Evolutionary conservation across 495 filamentous ascomycete species (phyloP).

Genomic region (Aspergillus sclerotioniger): DNA sequence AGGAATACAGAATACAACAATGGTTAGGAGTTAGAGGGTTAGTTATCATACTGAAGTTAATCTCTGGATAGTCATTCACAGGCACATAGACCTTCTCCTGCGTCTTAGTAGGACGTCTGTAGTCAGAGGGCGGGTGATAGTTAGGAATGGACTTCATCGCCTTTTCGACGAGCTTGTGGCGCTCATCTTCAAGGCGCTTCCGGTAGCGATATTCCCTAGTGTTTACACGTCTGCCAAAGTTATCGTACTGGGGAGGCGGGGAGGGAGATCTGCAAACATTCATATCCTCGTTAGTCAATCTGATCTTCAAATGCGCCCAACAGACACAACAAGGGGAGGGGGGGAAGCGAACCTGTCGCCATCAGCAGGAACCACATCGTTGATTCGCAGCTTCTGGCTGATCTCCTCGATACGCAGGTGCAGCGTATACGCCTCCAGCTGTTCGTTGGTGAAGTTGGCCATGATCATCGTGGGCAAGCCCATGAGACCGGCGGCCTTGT

Average conservation of each 20-base stretch:
- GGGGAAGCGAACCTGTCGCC: slow-evolving; percentile 67
- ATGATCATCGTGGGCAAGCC: slow-evolving; percentile 94
- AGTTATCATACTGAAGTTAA: slow-evolving; percentile 99
- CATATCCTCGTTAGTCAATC: slow-evolving; percentile 18
- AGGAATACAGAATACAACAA: slow-evolving; percentile 48
- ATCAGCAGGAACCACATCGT: slow-evolving; percentile 94
- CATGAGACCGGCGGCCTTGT: slow-evolving; percentile 97
- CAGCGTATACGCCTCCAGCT: slow-evolving; percentile 92
- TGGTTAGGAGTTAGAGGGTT: slow-evolving; percentile 90
- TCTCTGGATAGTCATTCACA: slow-evolving; percentile 99
- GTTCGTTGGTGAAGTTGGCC: slow-evolving; percentile 95
- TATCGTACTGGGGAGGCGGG: slow-evolving; percentile 95
- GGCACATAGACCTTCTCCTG: slow-evolving; percentile 99
- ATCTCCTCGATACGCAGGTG: slow-evolving; percentile 98
- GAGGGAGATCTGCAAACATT: slow-evolving; percentile 73
- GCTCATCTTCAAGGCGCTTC: slow-evolving; percentile 96
- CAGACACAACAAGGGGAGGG: slow-evolving; percentile 2
- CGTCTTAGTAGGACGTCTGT: slow-evolving; percentile 96
- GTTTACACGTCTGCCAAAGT: slow-evolving; percentile 97
- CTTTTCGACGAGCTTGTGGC: slow-evolving; percentile 95
- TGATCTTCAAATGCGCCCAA: background rate
- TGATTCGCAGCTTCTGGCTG: slow-evolving; percentile 96
- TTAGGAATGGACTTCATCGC: slow-evolving; percentile 98
- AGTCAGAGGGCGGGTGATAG: slow-evolving; percentile 96
- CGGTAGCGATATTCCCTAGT: slow-evolving; percentile 96